phyloP scores from a whole-genome alignment of 257 asterid species.

The Rauvolfia tetraphylla region DNA sequence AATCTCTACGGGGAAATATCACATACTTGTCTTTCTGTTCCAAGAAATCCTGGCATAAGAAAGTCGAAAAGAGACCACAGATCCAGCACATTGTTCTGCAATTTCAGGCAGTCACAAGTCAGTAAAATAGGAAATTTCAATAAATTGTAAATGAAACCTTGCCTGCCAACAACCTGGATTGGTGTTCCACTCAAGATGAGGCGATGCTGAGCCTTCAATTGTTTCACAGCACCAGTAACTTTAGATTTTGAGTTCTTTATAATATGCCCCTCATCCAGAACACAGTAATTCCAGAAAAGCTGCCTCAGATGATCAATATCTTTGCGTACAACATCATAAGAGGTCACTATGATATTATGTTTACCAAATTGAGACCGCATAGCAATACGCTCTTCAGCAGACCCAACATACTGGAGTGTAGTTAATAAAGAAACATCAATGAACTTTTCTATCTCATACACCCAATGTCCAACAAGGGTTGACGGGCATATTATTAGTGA shows the following conservation, averaged over 20 bases:
- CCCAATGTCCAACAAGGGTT: conserved; percentile 99
- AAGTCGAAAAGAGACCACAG: conserved; percentile 99
- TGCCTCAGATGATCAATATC: conserved; percentile 74
- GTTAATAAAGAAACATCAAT: conserved; percentile 85
- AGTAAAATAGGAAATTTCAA: conserved; percentile 18
- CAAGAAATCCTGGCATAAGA: conserved; percentile 99
- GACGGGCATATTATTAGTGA: conserved; percentile 92
- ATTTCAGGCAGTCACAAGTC: conserved; percentile 25
- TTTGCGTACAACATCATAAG: conserved; percentile 94
- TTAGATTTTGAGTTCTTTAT: conserved; percentile 92
- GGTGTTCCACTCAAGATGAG: conserved; percentile 99
- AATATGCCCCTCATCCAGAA: conserved; percentile 95
- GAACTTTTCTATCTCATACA: conserved; percentile 96
- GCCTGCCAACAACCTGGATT: conserved; percentile 64
- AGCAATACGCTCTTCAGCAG: conserved; percentile 82
- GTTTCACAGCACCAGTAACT: conserved; percentile 91
- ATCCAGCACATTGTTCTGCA: conserved; percentile 99
- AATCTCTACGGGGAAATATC: conserved; percentile 7
- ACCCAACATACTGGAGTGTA: conserved; percentile 89
- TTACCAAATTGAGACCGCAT: conserved; percentile 64
- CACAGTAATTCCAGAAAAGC: conserved; percentile 87
- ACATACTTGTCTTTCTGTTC: conserved; percentile 98
- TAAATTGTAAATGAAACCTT: neutral
- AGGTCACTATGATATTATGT: conserved; percentile 78
- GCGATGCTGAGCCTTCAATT: conserved; percentile 90